Base-by-base conservation (phyloP, 1,284 basidiomycete genomes). In the Marasmius tenuissimus region DNA sequence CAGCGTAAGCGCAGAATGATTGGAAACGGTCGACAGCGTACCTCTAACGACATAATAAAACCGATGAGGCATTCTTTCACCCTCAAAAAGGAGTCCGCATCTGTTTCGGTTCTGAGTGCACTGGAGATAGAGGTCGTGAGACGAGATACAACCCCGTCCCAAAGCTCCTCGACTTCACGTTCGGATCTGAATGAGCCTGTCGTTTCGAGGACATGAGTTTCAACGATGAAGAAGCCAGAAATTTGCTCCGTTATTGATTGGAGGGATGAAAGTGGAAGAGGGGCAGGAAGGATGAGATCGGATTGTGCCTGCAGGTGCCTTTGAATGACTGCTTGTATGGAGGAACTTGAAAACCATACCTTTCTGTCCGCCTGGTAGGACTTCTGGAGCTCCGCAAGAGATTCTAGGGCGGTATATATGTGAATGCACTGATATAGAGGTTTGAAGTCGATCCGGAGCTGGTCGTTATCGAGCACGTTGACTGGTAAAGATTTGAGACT, bases 181-280 rank as follows among this genome's bases (percentile, higher is more conserved):
- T 92, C 88, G 14, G 92, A 93, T 12, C 97, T 86, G 77, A 99
- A 99, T 40, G 81, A 82, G 12, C 85, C 87, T 6, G 95, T 94
- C 0, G 94, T 95, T 67, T 91, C 86, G 5, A 98, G 83, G 0
- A 99, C 96, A 71, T 98, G 92, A 5, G 87, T 89, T 75, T 99
- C 97, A 65, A 99, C 91, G 62, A 99, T 94, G 78, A 99, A 99
- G 77, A 98, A 99, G 0, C 97, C 97, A n/a, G 96, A 92, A 64
- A 98, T 94, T 75, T 98, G 94, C 75, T 98, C 91, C 45, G 93
- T 90, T 18, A 97, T 79, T 27, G 85, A 76, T 9, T 81, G 79
- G 22, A 89, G 81, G 39, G 84, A 83, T 11, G 78, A 76, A 35
- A 89, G 75, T 40, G 84, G 85, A 59, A 91, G 76, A 20, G 85